Percentiles rank a stretch among this genome's conserved stretches.
Evolutionary conservation across 768 basidiomycete genomes (phyloP).

Genomic region (Sarcodon aspratus): DNA sequence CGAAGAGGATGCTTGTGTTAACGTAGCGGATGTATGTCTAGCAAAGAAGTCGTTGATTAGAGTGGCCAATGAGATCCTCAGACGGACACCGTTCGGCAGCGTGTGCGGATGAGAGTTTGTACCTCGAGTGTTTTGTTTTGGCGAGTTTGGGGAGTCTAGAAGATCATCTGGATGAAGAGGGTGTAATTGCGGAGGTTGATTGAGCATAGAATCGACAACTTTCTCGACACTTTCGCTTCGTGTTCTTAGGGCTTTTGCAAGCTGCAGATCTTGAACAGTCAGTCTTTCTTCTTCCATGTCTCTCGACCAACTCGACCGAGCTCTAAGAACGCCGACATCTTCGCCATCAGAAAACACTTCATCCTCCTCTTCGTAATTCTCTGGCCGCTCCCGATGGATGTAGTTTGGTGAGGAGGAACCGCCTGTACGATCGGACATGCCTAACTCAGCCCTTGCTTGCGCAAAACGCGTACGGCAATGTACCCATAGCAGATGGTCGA

Average conservation of each 20-base stretch:
- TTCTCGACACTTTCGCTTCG: constrained; percentile 79
- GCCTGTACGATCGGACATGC: constrained; percentile 75
- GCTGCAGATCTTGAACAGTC: constrained; percentile 44
- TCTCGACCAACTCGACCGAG: constrained; percentile 40
- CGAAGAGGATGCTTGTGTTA: constrained; percentile 8
- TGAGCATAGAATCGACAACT: constrained; percentile 71
- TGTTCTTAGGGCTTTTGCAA: constrained; percentile 54
- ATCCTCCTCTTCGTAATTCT: constrained; percentile 70
- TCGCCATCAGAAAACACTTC: constrained; percentile 59
- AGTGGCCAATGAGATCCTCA: constrained; percentile 63
- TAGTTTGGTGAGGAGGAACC: constrained; percentile 52
- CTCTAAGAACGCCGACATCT: constrained; percentile 27
- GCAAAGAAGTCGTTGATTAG: constrained; percentile 79
- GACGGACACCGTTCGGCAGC: constrained; percentile 71
- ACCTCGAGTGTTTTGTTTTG: constrained; percentile 16
- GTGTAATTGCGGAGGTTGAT: constrained; percentile 60
- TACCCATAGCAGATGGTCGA: constrained; percentile 83
- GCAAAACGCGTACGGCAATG: constrained; percentile 73
- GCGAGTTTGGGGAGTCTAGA: constrained; percentile 40
- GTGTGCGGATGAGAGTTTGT: constrained; percentile 37
- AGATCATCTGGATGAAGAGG: constrained; percentile 44
- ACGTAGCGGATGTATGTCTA: constrained; percentile 40
- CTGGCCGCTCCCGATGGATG: constrained; percentile 53
- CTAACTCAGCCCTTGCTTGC: constrained; percentile 76
- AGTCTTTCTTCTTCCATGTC: constrained; percentile 51